These are phyloP conservation scores for Phytophthora litchii DNA, from an alignment of 352 stramenopile species.

Conservation along the genomic window DNA sequence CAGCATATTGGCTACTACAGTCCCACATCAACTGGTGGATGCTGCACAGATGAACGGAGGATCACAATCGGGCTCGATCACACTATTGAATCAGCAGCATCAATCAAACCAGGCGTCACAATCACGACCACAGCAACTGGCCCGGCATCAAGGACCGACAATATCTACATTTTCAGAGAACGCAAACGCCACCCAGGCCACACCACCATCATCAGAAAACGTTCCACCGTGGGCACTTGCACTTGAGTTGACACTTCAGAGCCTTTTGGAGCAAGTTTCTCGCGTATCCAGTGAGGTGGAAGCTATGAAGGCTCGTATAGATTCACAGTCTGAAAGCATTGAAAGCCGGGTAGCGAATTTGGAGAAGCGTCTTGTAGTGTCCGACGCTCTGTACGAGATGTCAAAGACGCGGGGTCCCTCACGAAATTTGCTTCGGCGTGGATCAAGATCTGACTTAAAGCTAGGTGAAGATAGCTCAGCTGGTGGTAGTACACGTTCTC, in stretches of 20 bases:
- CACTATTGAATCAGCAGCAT: constrained; percentile 22
- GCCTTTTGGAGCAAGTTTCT: constrained; percentile 56
- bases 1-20: constrained; percentile 15
- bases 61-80: constrained; percentile 11
- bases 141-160: constrained; percentile 9
- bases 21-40: not conserved
- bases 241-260: constrained; percentile 60
- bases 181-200: constrained; percentile 5
- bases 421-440: constrained; percentile 25
- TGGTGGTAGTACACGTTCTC: constrained; percentile 3
- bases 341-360: constrained; percentile 46
- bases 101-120: constrained; percentile 10
- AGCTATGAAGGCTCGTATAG: constrained; percentile 46
- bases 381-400: constrained; percentile 61
- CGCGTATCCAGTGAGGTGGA: constrained; percentile 65
- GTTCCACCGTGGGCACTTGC: constrained; percentile 54
- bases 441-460: constrained; percentile 2
- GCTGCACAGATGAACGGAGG: constrained; percentile 7
- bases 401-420: constrained; percentile 24
- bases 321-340: constrained; percentile 50
- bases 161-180: constrained; percentile 28
- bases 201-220: constrained; percentile 13
- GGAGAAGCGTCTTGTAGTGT: constrained; percentile 51
- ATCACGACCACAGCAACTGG: constrained; percentile 7
- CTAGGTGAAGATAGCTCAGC: constrained; percentile 13